A percentile compares a stretch with the other conserved stretches of the same genome.
Evolutionary conservation across 257 asterid species (phyloP).

Genomic region (Solanum virginianum): DNA sequence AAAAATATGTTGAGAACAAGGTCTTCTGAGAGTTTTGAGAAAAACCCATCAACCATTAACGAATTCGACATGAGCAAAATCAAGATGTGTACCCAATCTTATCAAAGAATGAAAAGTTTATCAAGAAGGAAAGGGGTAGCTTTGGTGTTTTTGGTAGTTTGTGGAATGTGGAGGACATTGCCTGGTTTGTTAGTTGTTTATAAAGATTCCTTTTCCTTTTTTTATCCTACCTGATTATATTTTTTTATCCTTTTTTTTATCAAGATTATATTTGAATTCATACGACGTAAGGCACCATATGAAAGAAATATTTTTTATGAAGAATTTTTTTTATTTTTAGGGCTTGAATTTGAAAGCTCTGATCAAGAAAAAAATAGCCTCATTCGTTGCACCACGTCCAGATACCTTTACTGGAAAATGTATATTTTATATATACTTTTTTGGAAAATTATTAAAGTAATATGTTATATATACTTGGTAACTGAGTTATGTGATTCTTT

Average conservation of each 20-base stretch:
- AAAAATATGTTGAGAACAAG: slow-evolving; percentile 58
- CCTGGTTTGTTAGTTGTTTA: not conserved
- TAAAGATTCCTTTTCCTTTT: not conserved
- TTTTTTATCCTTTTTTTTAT: too few species aligned
- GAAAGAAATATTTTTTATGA: too few species aligned
- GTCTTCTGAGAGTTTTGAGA: slow-evolving; percentile 73
- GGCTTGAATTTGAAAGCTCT: accelerated
- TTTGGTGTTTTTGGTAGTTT: not conserved
- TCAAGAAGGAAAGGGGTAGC: not conserved
- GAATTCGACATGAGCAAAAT: slow-evolving; percentile 10
- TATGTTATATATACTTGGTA: not conserved
- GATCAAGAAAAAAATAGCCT: accelerated
- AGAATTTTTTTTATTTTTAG: too few species aligned
- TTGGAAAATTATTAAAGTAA: not conserved
- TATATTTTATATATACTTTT: not conserved
- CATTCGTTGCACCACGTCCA: accelerated
- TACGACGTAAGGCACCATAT: too few species aligned
- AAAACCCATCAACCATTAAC: not conserved
- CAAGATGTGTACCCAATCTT: not conserved
- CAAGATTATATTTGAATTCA: too few species aligned
- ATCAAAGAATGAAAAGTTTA: too few species aligned
- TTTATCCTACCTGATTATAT: too few species aligned
- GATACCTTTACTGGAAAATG: too few species aligned
- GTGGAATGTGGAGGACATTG: not conserved
- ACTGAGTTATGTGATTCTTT: not conserved